Conservation (phyloP, 352 stramenopile species). For the Globisporangium canariense region DNA sequence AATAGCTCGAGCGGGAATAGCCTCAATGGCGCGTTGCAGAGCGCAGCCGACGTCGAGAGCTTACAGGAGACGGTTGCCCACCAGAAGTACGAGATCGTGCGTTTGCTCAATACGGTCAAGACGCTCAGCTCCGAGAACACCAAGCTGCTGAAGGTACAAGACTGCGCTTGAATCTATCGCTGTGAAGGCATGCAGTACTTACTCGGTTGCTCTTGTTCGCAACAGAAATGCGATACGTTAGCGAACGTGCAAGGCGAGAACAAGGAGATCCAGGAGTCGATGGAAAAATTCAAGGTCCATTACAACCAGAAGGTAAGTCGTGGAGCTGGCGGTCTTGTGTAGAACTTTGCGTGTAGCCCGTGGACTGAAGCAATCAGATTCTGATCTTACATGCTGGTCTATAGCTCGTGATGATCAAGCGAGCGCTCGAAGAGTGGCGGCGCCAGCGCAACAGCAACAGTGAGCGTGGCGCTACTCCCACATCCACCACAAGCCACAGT, state of each 20-base stretch:
- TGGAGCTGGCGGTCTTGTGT: neutral
- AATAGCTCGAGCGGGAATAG: neutral
- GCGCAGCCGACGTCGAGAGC: conserved; percentile 28
- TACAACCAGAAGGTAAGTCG: conserved; percentile 83
- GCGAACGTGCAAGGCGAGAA: conserved; percentile 76
- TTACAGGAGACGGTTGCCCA: conserved; percentile 58
- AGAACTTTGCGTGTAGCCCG: too few relatives aligned
- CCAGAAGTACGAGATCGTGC: conserved; percentile 82
- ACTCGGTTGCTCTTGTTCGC: neutral
- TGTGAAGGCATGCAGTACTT: neutral
- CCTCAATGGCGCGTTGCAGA: neutral
- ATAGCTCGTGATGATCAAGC: conserved; percentile 87
- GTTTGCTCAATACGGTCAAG: conserved; percentile 80
- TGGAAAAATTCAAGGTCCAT: conserved; percentile 83
- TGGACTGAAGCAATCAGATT: neutral
- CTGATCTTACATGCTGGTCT: neutral
- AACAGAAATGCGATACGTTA: conserved; percentile 73
- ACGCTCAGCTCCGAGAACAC: conserved; percentile 83
- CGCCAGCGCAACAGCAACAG: conserved; percentile 43
- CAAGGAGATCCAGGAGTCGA: conserved; percentile 69
- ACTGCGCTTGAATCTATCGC: neutral
- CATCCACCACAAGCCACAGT: neutral
- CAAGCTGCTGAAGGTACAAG: conserved; percentile 69
- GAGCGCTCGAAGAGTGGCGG: conserved; percentile 86
- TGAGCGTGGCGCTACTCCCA: neutral